Percentiles rank a stretch among this genome's conserved stretches.
These are phyloP conservation scores for Thielaviopsis musarum DNA, from an alignment of 2,329 filamentous ascomycete genomes.

Conservation along the genomic window DNA sequence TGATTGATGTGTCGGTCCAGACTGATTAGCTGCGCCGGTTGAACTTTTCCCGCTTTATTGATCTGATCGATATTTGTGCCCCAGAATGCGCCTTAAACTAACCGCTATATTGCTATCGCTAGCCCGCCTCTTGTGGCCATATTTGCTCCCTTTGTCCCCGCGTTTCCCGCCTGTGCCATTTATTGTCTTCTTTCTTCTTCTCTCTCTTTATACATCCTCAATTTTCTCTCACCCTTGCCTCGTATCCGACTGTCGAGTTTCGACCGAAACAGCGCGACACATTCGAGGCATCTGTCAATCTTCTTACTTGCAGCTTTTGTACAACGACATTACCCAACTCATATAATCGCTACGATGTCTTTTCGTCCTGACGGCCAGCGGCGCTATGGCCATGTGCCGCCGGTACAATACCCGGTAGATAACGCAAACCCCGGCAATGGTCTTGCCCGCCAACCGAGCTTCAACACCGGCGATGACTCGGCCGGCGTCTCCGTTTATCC, in stretches of 20 bases:
- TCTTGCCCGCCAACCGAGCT: slow-evolving; percentile 45
- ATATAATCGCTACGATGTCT: slow-evolving; percentile 31
- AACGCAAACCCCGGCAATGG: slow-evolving; percentile 18
- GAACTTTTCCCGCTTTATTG: neutral
- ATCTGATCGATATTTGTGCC: neutral
- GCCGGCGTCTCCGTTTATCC: slow-evolving; percentile 18
- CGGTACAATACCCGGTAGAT: slow-evolving; percentile 42
- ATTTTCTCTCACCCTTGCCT: neutral
- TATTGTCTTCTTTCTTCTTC: neutral
- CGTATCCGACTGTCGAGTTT: neutral
- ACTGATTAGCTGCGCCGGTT: neutral
- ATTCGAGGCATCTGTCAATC: neutral
- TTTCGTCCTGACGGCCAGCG: slow-evolving; percentile 46
- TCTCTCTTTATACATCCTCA: neutral
- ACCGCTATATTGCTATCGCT: neutral
- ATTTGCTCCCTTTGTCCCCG: neutral
- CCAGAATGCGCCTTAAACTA: neutral
- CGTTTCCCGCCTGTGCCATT: neutral
- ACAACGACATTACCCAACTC: neutral
- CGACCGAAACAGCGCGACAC: neutral
- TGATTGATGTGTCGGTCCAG: neutral
- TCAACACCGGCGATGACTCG: slow-evolving; percentile 59
- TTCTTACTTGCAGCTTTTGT: neutral
- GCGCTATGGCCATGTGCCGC: slow-evolving; percentile 49
- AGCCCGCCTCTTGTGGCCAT: neutral